Conservation (phyloP, 768 basidiomycete genomes). For the Suillus sp. region DNA sequence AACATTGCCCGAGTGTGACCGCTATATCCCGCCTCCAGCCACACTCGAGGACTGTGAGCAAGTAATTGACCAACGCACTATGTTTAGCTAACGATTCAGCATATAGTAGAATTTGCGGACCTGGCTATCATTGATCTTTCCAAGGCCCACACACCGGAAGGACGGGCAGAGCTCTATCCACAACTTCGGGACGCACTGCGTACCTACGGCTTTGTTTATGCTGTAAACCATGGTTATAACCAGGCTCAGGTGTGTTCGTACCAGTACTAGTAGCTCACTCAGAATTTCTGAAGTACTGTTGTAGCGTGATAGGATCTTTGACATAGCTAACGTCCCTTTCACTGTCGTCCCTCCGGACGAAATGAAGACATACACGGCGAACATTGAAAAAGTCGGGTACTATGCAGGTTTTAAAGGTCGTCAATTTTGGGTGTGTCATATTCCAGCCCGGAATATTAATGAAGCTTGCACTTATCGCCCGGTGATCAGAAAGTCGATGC, state of each 20-base stretch:
- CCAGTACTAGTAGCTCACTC: too few species aligned
- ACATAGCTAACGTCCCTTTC: constrained; percentile 49
- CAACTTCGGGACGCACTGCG: constrained; percentile 12
- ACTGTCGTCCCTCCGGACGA: constrained; percentile 42
- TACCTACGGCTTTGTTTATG: constrained; percentile 46
- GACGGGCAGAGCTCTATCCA: constrained; percentile 12
- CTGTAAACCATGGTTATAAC: constrained; percentile 50
- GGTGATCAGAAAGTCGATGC: constrained; percentile 36
- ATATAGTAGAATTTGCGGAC: constrained; percentile 14
- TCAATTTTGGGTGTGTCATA: constrained; percentile 45
- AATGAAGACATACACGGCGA: constrained; percentile 41
- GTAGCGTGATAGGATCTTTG: constrained; percentile 48
- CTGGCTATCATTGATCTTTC: constrained; percentile 13
- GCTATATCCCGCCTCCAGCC: constrained; percentile 10
- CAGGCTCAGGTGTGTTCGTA: constrained; percentile 37
- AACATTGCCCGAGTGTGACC: constrained; percentile 10
- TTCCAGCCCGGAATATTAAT: not conserved
- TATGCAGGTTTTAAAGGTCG: constrained; percentile 52
- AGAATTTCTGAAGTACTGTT: not conserved
- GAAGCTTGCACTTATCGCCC: constrained; percentile 6
- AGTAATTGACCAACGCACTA: too few species aligned
- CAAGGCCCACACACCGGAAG: constrained; percentile 12
- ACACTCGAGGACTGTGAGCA: constrained; percentile 9
- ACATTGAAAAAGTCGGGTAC: constrained; percentile 42
- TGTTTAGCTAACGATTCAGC: not conserved